Conservation (phyloP, 495 filamentous ascomycete species). For the Chaetomium cochliodes region DNA sequence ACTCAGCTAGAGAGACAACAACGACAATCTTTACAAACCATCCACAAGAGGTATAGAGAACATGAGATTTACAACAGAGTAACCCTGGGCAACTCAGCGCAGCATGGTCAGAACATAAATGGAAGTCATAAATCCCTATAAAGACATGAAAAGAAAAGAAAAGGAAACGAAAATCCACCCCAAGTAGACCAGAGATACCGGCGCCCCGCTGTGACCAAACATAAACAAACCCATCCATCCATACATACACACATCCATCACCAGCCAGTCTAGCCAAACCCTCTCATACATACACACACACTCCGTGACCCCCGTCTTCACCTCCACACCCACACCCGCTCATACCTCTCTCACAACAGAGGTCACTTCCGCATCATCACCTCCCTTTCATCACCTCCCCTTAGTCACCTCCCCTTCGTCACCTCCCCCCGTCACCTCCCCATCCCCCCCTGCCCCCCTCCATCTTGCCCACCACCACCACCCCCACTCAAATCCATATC, state of each 20-base stretch:
- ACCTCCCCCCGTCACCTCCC: too few relatives aligned
- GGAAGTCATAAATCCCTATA: not conserved
- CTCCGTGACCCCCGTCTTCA: not conserved
- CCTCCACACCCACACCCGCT: not conserved
- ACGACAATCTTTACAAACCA: too few relatives aligned
- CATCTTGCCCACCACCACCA: not conserved
- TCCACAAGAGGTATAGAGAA: not conserved
- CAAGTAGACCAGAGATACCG: not conserved
- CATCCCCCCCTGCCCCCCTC: too few relatives aligned
- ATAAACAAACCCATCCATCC: not conserved
- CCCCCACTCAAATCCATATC: constrained; percentile 1
- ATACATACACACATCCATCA: not conserved
- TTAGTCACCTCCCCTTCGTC: not conserved
- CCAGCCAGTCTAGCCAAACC: not conserved
- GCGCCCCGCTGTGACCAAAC: not conserved
- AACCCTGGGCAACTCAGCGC: not conserved
- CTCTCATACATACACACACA: not conserved
- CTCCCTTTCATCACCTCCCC: not conserved
- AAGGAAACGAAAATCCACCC: not conserved
- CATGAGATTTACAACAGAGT: not conserved
- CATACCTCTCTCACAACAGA: not conserved
- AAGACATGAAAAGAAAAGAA: not conserved
- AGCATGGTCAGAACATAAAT: not conserved
- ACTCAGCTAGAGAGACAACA: too few relatives aligned
- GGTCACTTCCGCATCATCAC: too few relatives aligned